Base-by-base conservation (phyloP, 768 basidiomycete genomes). In the Daedaleopsis nitida region DNA sequence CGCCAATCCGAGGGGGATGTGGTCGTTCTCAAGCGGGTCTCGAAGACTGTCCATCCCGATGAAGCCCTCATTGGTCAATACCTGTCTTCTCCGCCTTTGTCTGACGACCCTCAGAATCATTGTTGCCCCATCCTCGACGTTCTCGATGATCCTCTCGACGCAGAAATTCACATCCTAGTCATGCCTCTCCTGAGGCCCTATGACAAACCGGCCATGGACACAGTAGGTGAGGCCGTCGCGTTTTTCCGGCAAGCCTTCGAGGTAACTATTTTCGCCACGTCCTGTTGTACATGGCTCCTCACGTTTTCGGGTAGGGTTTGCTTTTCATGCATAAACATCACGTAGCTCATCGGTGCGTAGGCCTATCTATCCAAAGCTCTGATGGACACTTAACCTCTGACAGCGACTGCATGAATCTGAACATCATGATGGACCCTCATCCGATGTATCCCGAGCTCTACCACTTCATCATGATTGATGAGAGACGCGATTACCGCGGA, bases 371-470 rank as follows among this genome's bases (percentile, higher is more conserved):
- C 37, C 23, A 11, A 17, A n/a, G 2, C 17, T 32, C 6, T 52
- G 49, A 21, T 10, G 5, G 17, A 17, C 6, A 23, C 35, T n/a
- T 4, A 34, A 12, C 16, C 24, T 13, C 6, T 17, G 10, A 16
- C 17, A 64, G 59, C 6, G 62, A 63, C 45, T 49, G 42, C 27
- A 52, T 52, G 12, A 27, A 34, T 2, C 24, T 55, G 5, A 68
- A 68, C 39, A 65, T 68, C 51, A 66, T 68, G 64, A 58, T 63
- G 65, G 63, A 63, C 35, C 57, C 62, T 1, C 34, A n/a, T 24
- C 57, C 64, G 13, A 34, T 65, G 13, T 61, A 35, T 21, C 50
- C 64, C 2, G 39, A 60, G 14, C 51, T 58, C 44, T 57, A 39
- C 32, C 62, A 63, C 45, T 52, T 52, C 17, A 17, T 21, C 5